These are phyloP conservation scores for Vicia sativa DNA, from an alignment of 306 rosid genomes.

Conservation along the genomic window DNA sequence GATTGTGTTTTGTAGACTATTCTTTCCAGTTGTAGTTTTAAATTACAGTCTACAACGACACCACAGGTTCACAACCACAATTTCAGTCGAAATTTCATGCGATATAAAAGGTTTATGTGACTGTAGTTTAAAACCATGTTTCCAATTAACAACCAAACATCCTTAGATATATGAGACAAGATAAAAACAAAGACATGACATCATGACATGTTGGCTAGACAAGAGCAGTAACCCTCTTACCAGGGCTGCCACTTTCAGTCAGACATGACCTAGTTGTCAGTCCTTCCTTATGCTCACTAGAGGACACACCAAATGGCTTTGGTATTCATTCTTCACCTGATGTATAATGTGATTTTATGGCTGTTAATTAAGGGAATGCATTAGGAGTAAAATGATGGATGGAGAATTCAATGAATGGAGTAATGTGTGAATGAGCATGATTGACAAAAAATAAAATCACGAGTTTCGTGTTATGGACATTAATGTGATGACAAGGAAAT, in stretches of 20 bases:
- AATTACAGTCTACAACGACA: too few relatives aligned
- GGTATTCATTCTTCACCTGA: slow-evolving; percentile 4
- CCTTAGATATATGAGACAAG: too few relatives aligned
- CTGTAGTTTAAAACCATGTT: too few relatives aligned
- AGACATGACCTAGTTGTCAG: slow-evolving; percentile 51
- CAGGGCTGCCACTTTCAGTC: slow-evolving; percentile 44
- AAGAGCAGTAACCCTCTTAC: slow-evolving; percentile 38
- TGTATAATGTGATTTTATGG: background rate
- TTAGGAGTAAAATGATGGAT: background rate
- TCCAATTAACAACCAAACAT: too few relatives aligned
- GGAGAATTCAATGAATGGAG: background rate
- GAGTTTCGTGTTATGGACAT: slow-evolving; percentile 1
- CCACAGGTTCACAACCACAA: too few relatives aligned
- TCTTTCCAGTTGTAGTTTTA: too few relatives aligned
- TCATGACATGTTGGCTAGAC: slow-evolving; percentile 51
- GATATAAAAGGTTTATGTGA: too few relatives aligned
- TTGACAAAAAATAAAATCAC: background rate
- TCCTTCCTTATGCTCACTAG: slow-evolving; percentile 38
- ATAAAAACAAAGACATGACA: slow-evolving; percentile 30
- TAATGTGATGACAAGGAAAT: slow-evolving; percentile 35
- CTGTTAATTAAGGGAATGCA: background rate
- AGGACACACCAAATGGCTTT: slow-evolving; percentile 26
- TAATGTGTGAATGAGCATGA: background rate
- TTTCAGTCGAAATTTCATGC: too few relatives aligned
- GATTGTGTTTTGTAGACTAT: too few relatives aligned